These are phyloP conservation scores for Vigna nakashimae DNA, from an alignment of 306 rosid genomes.

Conservation along the genomic window DNA sequence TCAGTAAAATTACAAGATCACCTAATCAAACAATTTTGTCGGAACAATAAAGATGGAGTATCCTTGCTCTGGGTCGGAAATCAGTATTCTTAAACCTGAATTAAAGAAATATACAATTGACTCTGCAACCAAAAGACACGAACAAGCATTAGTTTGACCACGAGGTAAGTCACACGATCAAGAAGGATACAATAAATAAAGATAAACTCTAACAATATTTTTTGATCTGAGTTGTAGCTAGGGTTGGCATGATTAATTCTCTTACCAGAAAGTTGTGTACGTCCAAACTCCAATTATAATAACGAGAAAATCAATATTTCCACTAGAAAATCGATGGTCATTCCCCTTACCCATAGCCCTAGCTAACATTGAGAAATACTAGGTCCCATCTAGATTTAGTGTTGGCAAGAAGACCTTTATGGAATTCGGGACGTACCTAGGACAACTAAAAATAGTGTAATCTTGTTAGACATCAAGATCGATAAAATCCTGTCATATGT, in stretches of 20 bases:
- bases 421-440: slow-evolving; percentile 56
- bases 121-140: slow-evolving; percentile 63
- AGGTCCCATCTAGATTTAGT: slow-evolving; percentile 30
- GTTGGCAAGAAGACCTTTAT: slow-evolving; percentile 21
- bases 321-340: neutral
- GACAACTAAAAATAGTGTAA: slow-evolving; percentile 52
- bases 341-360: slow-evolving; percentile 15
- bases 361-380: slow-evolving; percentile 4
- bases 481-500: slow-evolving; percentile 66
- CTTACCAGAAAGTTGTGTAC: neutral
- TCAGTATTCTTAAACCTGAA: slow-evolving; percentile 58
- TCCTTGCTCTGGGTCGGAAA: slow-evolving; percentile 61
- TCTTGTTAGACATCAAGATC: slow-evolving; percentile 62
- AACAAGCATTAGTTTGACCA: slow-evolving; percentile 47
- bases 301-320: slow-evolving; percentile 8
- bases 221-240: neutral
- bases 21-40: slow-evolving; percentile 54
- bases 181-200: neutral
- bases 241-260: neutral
- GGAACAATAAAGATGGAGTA: slow-evolving; percentile 51
- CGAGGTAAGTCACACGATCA: slow-evolving; percentile 16
- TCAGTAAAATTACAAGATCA: slow-evolving; percentile 42
- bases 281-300: neutral
- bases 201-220: neutral
- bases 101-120: slow-evolving; percentile 62